These are phyloP conservation scores for Wickerhamiella azymoides DNA, from an alignment of 805 yeast species.

Conservation along the genomic window DNA sequence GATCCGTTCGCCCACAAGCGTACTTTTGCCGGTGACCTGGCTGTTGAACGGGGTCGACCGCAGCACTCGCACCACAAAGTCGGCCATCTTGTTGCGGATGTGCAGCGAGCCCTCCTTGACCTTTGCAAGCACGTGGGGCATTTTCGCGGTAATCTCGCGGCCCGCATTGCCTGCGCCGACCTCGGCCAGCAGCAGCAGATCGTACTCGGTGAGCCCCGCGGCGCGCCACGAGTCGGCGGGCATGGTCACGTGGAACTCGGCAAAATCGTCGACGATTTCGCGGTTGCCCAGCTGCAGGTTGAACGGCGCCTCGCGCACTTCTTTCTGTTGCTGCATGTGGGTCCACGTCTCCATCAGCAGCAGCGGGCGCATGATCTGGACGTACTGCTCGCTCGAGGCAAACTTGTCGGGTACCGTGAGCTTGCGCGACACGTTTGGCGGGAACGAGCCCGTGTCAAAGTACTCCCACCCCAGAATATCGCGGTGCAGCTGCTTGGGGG, in stretches of 20 bases:
- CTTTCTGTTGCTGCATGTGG: slow-evolving; percentile 59
- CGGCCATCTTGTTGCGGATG: slow-evolving; percentile 46
- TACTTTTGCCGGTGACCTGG: slow-evolving; percentile 47
- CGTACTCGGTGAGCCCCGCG: slow-evolving; percentile 55
- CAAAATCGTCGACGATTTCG: slow-evolving; percentile 70
- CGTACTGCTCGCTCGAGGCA: slow-evolving; percentile 48
- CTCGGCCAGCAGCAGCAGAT: slow-evolving; percentile 48
- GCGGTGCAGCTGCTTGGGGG: slow-evolving; percentile 58
- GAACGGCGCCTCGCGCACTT: slow-evolving; percentile 46
- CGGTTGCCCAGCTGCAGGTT: slow-evolving; percentile 62
- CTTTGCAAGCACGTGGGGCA: slow-evolving; percentile 59
- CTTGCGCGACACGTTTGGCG: slow-evolving; percentile 27
- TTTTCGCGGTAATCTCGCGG: slow-evolving; percentile 11
- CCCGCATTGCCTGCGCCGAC: slow-evolving; percentile 18
- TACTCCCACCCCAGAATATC: slow-evolving; percentile 68
- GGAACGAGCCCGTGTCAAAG: slow-evolving; percentile 39
- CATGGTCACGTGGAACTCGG: slow-evolving; percentile 69
- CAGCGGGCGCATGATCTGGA: slow-evolving; percentile 59
- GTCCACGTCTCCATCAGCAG: slow-evolving; percentile 90
- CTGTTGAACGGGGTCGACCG: slow-evolving; percentile 35
- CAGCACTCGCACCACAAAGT: slow-evolving; percentile 57
- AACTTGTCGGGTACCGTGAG: slow-evolving; percentile 46
- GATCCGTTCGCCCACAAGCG: slow-evolving; percentile 54
- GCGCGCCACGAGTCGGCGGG: slow-evolving; percentile 39
- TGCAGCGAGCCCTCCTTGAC: slow-evolving; percentile 46